Conservation (phyloP, 2,329 filamentous ascomycete species). For the Balansia obtecta region DNA sequence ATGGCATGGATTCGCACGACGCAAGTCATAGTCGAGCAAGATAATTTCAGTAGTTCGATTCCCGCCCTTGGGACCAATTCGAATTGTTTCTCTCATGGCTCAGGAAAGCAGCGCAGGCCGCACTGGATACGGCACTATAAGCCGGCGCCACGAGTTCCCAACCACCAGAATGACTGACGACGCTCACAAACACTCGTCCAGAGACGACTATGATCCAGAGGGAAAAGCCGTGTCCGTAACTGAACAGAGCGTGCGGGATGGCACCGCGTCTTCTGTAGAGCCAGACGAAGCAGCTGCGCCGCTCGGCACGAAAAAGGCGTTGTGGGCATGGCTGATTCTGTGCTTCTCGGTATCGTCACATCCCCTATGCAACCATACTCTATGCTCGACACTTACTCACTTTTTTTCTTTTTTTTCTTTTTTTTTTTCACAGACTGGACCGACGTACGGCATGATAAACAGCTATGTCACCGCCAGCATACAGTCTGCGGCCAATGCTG, state of each 20-base stretch:
- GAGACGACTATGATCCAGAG: neutral
- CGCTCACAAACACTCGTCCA: neutral
- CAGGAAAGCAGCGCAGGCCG: neutral
- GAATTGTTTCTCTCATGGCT: neutral
- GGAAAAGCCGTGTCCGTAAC: neutral
- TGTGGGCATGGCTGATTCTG: constrained; percentile 11
- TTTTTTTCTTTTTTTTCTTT: too few relatives aligned
- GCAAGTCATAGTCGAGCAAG: neutral
- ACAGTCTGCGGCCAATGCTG: constrained; percentile 10
- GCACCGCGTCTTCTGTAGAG: neutral
- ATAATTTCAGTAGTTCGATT: too few relatives aligned
- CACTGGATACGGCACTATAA: neutral
- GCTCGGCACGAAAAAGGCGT: constrained; percentile 7
- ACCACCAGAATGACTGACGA: neutral
- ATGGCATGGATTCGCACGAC: neutral
- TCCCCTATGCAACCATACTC: neutral
- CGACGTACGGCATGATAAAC: constrained; percentile 10
- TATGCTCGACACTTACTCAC: neutral
- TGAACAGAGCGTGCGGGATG: neutral
- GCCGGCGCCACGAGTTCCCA: neutral
- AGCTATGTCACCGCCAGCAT: constrained; percentile 12
- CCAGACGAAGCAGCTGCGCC: constrained; percentile 1
- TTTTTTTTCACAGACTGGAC: constrained; percentile 9
- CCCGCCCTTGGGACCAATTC: too few relatives aligned
- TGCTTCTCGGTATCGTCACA: constrained; percentile 9